Percentiles rank a stretch among this genome's conserved stretches.
Conservation (phyloP, 805 yeast genomes). For the Teunomyces tritomae region DNA sequence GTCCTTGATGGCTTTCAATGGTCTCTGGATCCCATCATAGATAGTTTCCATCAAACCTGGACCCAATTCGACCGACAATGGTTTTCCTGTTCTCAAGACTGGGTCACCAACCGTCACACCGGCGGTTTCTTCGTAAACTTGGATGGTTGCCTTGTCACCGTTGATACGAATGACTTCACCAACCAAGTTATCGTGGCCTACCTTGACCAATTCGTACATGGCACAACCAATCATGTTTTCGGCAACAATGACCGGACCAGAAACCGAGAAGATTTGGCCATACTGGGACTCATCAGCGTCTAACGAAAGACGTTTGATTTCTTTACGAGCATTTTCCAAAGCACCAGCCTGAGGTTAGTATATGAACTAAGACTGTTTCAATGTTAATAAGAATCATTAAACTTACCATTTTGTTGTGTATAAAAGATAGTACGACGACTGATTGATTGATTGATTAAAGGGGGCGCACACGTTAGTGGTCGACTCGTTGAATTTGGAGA, state of each 20-base stretch:
- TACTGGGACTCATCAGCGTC: conserved; percentile 69
- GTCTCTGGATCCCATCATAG: conserved; percentile 99
- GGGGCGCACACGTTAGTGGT: neutral
- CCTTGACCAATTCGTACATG: conserved; percentile 98
- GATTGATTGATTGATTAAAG: neutral
- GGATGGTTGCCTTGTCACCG: conserved; percentile 96
- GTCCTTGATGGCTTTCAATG: conserved; percentile 89
- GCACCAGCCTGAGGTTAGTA: conserved; percentile 77
- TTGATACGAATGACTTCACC: conserved; percentile 98
- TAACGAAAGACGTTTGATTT: conserved; percentile 78
- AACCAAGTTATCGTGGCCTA: conserved; percentile 93
- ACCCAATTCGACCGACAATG: conserved; percentile 97
- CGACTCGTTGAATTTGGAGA: neutral
- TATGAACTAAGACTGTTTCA: conserved; percentile 9
- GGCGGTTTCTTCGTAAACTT: conserved; percentile 98
- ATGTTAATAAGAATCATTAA: too few relatives aligned
- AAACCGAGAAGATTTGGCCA: conserved; percentile 89
- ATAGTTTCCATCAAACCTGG: conserved; percentile 99
- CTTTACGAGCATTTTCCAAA: conserved; percentile 94
- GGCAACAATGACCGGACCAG: conserved; percentile 97
- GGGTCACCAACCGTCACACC: conserved; percentile 99
- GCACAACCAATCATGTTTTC: conserved; percentile 99
- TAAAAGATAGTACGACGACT: neutral
- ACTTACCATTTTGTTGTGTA: conserved; percentile 3
- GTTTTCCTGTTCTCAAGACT: conserved; percentile 96